Conservation (phyloP, 1,139 yeast species). For the Taphrina deformans region DNA sequence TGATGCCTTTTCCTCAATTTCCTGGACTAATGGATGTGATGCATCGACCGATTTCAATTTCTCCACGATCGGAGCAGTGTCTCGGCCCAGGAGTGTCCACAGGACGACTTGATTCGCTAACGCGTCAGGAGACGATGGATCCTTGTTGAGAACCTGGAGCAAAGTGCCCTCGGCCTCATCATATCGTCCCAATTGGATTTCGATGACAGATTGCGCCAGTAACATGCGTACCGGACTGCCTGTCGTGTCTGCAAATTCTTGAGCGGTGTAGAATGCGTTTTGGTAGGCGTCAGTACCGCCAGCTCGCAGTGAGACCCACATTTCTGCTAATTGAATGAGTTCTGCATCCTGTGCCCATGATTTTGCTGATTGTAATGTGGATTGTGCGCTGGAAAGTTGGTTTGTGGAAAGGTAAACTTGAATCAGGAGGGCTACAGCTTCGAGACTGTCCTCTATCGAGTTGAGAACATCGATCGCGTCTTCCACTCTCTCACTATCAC, state of each 20-base stretch:
- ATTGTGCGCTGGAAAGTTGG: conserved; percentile 45
- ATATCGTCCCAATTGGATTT: conserved; percentile 51
- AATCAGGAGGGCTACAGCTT: conserved; percentile 44
- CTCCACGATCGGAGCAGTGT: conserved; percentile 37
- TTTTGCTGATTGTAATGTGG: conserved; percentile 46
- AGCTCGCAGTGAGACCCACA: conserved; percentile 59
- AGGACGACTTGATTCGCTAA: conserved; percentile 60
- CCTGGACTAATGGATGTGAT: conserved; percentile 56
- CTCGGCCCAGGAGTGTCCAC: conserved; percentile 52
- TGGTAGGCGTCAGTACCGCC: conserved; percentile 60
- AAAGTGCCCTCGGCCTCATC: conserved; percentile 53
- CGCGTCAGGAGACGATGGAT: conserved; percentile 52
- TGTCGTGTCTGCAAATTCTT: conserved; percentile 56
- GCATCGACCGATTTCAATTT: conserved; percentile 51
- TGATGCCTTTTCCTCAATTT: conserved; percentile 55
- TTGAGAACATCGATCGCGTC: conserved; percentile 46
- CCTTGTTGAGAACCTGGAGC: conserved; percentile 50
- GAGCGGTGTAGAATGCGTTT: conserved; percentile 68
- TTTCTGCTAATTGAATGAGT: conserved; percentile 66
- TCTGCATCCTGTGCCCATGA: conserved; percentile 66
- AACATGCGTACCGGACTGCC: conserved; percentile 52
- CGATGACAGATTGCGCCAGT: conserved; percentile 53
- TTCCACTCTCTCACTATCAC: conserved; percentile 44
- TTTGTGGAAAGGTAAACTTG: conserved; percentile 47
- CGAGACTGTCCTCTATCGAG: conserved; percentile 43